Percentiles rank a stretch among this genome's conserved stretches.
These are phyloP conservation scores for Lagerstroemia speciosa DNA, from an alignment of 345 rosid genomes.

Conservation along the genomic window DNA sequence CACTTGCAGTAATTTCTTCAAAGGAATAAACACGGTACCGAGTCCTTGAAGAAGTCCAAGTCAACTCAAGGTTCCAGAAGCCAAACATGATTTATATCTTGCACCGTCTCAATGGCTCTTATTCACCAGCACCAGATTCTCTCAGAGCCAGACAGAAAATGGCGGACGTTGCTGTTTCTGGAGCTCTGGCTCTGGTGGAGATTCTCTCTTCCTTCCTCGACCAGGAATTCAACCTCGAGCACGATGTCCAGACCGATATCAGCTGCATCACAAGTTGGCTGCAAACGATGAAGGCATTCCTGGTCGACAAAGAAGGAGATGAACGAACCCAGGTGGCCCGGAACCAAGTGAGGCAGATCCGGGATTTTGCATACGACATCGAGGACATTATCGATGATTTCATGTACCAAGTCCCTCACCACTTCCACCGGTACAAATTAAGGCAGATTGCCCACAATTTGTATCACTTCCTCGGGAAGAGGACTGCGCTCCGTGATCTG, in stretches of 20 bases:
- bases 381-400: conserved; percentile 20
- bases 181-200: not conserved
- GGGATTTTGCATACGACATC: conserved; percentile 18
- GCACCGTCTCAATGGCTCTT: not conserved
- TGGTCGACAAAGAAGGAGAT: conserved; percentile 1
- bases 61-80: not conserved
- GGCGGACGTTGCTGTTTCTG: conserved; percentile 7
- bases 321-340: conserved; percentile 7
- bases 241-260: not conserved
- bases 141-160: not conserved
- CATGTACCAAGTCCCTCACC: not conserved
- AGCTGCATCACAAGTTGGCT: not conserved
- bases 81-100: not conserved
- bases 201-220: not conserved
- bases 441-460: not conserved
- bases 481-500: conserved; percentile 2
- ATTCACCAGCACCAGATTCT: not conserved
- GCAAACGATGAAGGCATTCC: not conserved
- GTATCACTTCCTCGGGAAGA: not conserved
- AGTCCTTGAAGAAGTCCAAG: not conserved
- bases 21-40: not conserved
- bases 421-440: conserved; percentile 2
- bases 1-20: not conserved
- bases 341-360: conserved; percentile 21
- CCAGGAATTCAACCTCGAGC: not conserved